Conservation (phyloP, 2,329 filamentous ascomycete genomes). For the Diatrype stigma region DNA sequence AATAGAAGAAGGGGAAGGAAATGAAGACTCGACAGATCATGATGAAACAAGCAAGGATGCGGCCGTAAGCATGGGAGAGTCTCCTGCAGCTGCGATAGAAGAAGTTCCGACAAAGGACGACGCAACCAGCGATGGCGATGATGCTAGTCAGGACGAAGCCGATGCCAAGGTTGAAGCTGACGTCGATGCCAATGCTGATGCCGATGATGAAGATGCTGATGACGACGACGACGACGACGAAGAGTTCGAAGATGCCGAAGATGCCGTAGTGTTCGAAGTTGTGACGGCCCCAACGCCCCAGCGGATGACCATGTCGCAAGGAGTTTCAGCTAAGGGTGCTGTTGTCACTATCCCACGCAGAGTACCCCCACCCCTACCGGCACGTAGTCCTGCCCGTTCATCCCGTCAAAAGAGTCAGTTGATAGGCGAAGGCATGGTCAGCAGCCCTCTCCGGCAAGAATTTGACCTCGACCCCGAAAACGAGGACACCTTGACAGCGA, state of each 20-base stretch:
- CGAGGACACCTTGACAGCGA: slow-evolving; percentile 20
- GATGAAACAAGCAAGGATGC: slow-evolving; percentile 3
- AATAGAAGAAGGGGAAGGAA: slow-evolving; percentile 8
- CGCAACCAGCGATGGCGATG: slow-evolving; percentile 1
- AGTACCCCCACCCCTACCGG: slow-evolving; percentile 70
- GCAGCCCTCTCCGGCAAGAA: slow-evolving; percentile 48
- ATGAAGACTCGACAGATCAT: slow-evolving; percentile 2
- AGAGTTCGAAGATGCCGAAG: slow-evolving; percentile 46
- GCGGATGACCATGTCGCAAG: slow-evolving; percentile 58
- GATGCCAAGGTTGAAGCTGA: slow-evolving; percentile 28
- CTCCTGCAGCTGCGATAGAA: neutral
- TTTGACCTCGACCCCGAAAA: slow-evolving; percentile 31
- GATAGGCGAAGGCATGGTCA: slow-evolving; percentile 51
- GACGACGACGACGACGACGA: slow-evolving; percentile 47
- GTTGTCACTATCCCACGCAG: slow-evolving; percentile 84
- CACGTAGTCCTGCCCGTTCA: slow-evolving; percentile 66
- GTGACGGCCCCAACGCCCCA: slow-evolving; percentile 53
- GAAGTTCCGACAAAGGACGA: slow-evolving; percentile 1
- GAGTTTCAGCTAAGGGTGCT: slow-evolving; percentile 68
- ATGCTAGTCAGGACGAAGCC: slow-evolving; percentile 6
- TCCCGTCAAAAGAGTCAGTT: slow-evolving; percentile 54
- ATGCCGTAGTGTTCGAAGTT: slow-evolving; percentile 67
- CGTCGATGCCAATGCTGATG: slow-evolving; percentile 28
- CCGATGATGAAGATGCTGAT: slow-evolving; percentile 44
- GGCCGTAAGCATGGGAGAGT: neutral